A percentile compares a stretch with the other conserved stretches of the same genome.
These are phyloP conservation scores for Pythium phragmitis DNA, from an alignment of 352 stramenopile species.

Conservation along the genomic window DNA sequence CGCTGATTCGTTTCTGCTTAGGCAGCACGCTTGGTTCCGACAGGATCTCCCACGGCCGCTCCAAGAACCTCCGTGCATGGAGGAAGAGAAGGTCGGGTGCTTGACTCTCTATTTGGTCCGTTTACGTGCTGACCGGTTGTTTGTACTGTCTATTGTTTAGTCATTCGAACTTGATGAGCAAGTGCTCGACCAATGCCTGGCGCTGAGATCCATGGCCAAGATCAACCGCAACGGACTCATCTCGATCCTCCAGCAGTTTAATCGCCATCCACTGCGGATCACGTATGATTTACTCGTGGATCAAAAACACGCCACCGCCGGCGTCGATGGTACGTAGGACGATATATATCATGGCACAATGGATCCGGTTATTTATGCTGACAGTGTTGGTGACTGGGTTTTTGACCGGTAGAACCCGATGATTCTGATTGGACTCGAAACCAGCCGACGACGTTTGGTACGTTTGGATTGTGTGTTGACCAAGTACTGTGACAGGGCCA, in stretches of 20 bases:
- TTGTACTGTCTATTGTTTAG: conserved; percentile 22
- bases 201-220: conserved; percentile 43
- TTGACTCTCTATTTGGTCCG: not conserved
- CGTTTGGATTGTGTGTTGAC: conserved; percentile 31
- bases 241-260: conserved; percentile 47
- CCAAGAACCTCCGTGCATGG: conserved; percentile 92
- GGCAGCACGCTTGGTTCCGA: conserved; percentile 97
- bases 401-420: not conserved
- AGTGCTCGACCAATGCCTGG: conserved; percentile 57
- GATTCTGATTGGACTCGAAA: conserved; percentile 65
- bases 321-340: conserved; percentile 67
- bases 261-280: conserved; percentile 86
- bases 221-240: conserved; percentile 63
- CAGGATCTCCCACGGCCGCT: conserved; percentile 97
- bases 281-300: conserved; percentile 97
- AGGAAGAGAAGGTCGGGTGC: conserved; percentile 90
- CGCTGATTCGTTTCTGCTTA: not conserved
- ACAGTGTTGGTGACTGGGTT: no score
- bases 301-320: conserved; percentile 96
- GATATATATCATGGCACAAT: no score
- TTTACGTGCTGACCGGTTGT: not conserved
- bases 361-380: no score
- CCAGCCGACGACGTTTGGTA: conserved; percentile 79
- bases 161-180: conserved; percentile 82
- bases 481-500: no score